A percentile compares a stretch with the other conserved stretches of the same genome.
phyloP scores from a whole-genome alignment of 257 asterid genomes.

The Nicotiana knightiana region DNA sequence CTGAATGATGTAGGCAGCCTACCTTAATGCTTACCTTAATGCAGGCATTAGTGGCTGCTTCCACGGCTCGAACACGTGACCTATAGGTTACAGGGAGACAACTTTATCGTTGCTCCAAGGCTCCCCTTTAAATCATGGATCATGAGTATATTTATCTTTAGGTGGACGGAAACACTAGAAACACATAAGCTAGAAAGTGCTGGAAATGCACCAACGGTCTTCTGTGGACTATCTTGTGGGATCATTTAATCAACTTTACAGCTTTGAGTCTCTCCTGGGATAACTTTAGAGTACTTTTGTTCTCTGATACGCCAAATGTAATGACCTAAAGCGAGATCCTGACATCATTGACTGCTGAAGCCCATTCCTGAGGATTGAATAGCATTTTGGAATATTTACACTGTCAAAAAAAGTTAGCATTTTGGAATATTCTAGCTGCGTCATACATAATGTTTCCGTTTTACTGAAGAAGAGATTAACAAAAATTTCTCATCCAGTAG shows the following conservation, averaged over 20 bases:
- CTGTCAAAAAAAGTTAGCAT: neutral
- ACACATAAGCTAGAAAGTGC: neutral
- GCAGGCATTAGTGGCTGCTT: too few relatives aligned
- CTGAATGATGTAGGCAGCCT: too few relatives aligned
- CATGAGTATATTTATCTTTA: neutral
- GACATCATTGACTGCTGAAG: slow-evolving; percentile 1
- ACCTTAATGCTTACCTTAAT: too few relatives aligned
- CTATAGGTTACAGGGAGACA: too few relatives aligned
- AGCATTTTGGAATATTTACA: neutral
- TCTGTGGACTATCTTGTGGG: neutral
- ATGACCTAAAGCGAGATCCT: neutral
- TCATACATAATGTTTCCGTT: neutral
- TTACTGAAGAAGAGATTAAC: neutral
- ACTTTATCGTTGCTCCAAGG: too few relatives aligned
- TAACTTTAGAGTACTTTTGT: neutral
- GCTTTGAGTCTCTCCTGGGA: neutral
- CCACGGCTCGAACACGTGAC: too few relatives aligned
- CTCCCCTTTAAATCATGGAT: neutral
- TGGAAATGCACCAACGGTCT: neutral
- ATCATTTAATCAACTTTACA: neutral
- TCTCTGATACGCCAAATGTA: neutral
- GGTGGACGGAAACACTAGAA: neutral
- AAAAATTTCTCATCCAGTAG: neutral
- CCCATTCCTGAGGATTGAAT: neutral
- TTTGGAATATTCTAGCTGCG: neutral